Percentiles rank a stretch among this genome's conserved stretches.
phyloP scores from a whole-genome alignment of 306 rosid genomes.

The Rosa multiflora region DNA sequence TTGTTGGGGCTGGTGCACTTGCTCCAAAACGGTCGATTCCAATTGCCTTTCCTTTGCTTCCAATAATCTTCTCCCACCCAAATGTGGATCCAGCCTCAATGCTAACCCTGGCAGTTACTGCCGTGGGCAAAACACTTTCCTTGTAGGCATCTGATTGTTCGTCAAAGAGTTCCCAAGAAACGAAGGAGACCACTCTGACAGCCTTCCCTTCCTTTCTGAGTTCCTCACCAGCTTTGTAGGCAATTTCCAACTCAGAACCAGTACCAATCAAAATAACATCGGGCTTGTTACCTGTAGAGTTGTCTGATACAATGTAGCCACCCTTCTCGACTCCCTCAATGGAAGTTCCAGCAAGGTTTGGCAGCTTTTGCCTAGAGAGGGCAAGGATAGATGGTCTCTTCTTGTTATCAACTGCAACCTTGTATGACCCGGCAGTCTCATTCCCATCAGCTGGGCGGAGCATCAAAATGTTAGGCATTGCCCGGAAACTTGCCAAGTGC shows the following conservation, averaged over 20 bases:
- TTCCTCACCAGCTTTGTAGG: conserved; percentile 82
- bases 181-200: conserved; percentile 84
- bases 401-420: conserved; percentile 69
- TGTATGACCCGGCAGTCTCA: conserved; percentile 98
- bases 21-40: conserved; percentile 95
- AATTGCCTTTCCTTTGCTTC: conserved; percentile 81
- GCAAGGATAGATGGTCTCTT: conserved; percentile 96
- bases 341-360: conserved; percentile 78
- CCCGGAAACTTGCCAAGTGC: conserved; percentile 97
- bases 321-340: conserved; percentile 91
- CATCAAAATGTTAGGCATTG: conserved; percentile 97
- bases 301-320: conserved; percentile 82
- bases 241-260: conserved; percentile 96
- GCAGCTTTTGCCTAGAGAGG: conserved; percentile 90
- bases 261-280: conserved; percentile 92
- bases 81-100: conserved; percentile 95
- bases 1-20: conserved; percentile 90
- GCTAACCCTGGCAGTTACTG: conserved; percentile 95
- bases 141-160: conserved; percentile 89
- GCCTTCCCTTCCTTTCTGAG: conserved; percentile 90
- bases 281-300: conserved; percentile 89
- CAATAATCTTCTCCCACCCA: conserved; percentile 89
- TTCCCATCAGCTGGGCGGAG: conserved; percentile 98
- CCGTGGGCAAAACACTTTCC: conserved; percentile 87
- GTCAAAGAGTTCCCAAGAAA: conserved; percentile 91